Evolutionary conservation across 129 eudicot species (phyloP).

Genomic region (Flaveria linearis): DNA sequence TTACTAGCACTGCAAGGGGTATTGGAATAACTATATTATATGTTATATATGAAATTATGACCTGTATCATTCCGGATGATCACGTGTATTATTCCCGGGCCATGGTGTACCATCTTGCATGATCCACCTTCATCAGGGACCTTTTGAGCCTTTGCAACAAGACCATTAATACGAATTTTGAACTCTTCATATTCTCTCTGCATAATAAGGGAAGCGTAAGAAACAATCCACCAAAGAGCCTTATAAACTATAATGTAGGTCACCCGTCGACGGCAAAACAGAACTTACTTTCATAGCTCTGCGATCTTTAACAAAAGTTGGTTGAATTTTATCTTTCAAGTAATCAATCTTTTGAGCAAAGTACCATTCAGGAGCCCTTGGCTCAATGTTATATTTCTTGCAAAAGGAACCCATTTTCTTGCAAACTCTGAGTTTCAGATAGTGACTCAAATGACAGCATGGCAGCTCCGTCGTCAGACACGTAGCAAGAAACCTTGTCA

Average conservation of each 20-base stretch:
- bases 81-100: slow-evolving; percentile 99
- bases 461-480: slow-evolving; percentile 99
- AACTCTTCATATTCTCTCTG: slow-evolving; percentile 99
- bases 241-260: background rate
- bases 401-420: slow-evolving; percentile 94
- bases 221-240: slow-evolving; percentile 13
- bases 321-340: slow-evolving; percentile 87
- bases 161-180: slow-evolving; percentile 88
- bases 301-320: slow-evolving; percentile 95
- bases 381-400: slow-evolving; percentile 90
- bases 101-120: slow-evolving; percentile 99
- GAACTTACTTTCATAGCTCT: slow-evolving; percentile 91
- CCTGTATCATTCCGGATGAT: slow-evolving; percentile 99
- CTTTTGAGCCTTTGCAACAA: slow-evolving; percentile 87
- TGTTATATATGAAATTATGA: slow-evolving; percentile 21
- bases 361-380: slow-evolving; percentile 99
- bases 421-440: slow-evolving; percentile 98
- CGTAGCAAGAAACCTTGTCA: slow-evolving; percentile 99
- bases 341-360: slow-evolving; percentile 85
- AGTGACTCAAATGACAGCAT: slow-evolving; percentile 94
- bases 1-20: background rate
- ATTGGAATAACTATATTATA: background rate
- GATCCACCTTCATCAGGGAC: slow-evolving; percentile 99
- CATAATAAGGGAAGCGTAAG: slow-evolving; percentile 8
- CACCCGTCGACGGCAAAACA: background rate